Base-by-base conservation (phyloP, 2,329 filamentous ascomycete genomes). In the Parastagonospora nodorum region DNA sequence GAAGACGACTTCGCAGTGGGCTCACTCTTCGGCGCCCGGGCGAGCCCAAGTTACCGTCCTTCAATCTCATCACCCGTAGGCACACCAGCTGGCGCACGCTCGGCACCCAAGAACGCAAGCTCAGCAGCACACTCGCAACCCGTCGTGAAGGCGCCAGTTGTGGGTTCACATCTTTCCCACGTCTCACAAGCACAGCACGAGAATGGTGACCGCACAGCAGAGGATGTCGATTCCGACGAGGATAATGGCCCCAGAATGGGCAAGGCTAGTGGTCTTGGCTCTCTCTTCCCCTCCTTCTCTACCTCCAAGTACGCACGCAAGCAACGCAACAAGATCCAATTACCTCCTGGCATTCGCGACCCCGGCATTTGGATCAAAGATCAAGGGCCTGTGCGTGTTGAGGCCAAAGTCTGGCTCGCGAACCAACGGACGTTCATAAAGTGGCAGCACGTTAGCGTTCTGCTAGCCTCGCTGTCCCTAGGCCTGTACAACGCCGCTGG, bases 351-450 rank as follows among this genome's bases (percentile, higher is more conserved):
- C 29, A 90, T 99, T n/a, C 84, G 84, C 16, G 87, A 95, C 68
- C 94, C 94, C 1, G 85, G 83, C 8, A 82, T 86, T 59, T 95
- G 93, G 87, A 90, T 99, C 80, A 99, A 99, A 79, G 95, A 99
- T 75, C 84, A 88, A 30, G 93, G 94, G 2, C 89, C 92, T 31
- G 83, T 97, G 58, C 89, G 92, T 69, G 91, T 99, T 50, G 94
- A 99, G 77, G 92, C 91, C 55, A 99, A 99, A 76, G 93, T 99
- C 28, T 99, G 94, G 93, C 87, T 99, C 50, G 94, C 94, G 47
- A 99, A 99, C 75, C 93, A 99, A 77, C 88, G 94, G 55, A 99
- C 94, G 0, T 99, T 97, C 72, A 88, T 99, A 74, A 97, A 97
- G 75, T 99, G 94, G 94, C 90, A 97, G 78, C 92, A 97, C 73